phyloP scores from a whole-genome alignment of 2,329 filamentous ascomycete genomes.

The Fusarium devonianum region DNA sequence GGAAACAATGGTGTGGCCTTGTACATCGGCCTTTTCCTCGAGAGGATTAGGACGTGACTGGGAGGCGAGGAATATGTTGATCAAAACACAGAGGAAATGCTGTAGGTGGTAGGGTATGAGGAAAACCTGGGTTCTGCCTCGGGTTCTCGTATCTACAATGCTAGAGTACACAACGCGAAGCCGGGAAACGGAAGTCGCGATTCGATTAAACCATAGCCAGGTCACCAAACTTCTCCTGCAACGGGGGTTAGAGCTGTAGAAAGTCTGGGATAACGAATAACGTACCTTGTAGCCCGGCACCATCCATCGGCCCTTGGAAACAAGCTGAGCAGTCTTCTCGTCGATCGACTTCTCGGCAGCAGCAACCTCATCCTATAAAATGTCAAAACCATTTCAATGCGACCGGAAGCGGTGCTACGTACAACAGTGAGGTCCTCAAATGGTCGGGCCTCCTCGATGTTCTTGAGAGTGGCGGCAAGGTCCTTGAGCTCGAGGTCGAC shows the following conservation, averaged over 20 bases:
- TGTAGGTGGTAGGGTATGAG: slow-evolving; percentile 43
- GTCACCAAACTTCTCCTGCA: slow-evolving; percentile 98
- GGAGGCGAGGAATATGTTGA: slow-evolving; percentile 2
- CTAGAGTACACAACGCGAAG: slow-evolving; percentile 71
- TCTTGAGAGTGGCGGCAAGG: slow-evolving; percentile 91
- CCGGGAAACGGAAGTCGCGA: slow-evolving; percentile 46
- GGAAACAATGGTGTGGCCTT: not conserved
- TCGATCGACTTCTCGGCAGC: slow-evolving; percentile 96
- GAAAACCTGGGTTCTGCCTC: slow-evolving; percentile 45
- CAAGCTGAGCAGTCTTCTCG: slow-evolving; percentile 92
- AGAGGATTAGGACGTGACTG: slow-evolving; percentile 1
- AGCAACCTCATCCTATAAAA: slow-evolving; percentile 84
- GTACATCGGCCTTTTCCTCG: not conserved
- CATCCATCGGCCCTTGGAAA: slow-evolving; percentile 97
- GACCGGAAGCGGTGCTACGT: slow-evolving; percentile 56
- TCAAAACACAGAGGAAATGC: slow-evolving; percentile 36
- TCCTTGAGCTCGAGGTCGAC: slow-evolving; percentile 95
- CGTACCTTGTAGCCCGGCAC: slow-evolving; percentile 98
- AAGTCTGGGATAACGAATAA: slow-evolving; percentile 13
- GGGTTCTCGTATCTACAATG: slow-evolving; percentile 70
- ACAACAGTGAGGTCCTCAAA: slow-evolving; percentile 98
- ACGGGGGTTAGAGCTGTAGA: slow-evolving; percentile 53
- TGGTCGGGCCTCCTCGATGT: slow-evolving; percentile 94
- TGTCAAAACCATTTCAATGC: slow-evolving; percentile 37
- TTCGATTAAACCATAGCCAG: slow-evolving; percentile 85